Base-by-base conservation (phyloP, 108 stramenopile genomes). In the Heterococcus sp. region DNA sequence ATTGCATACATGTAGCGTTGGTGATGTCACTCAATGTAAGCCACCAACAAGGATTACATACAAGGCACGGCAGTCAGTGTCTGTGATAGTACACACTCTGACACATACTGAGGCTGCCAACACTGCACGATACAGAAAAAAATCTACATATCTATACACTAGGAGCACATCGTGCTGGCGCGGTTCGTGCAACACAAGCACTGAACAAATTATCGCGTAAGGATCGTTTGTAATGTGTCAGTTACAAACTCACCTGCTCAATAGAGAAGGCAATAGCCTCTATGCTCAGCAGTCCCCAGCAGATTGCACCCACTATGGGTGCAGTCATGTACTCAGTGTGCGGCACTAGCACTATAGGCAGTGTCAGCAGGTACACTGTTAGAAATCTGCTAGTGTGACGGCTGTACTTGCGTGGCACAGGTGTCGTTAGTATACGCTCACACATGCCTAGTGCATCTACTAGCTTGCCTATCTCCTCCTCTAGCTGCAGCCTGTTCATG, bases 321-420 rank as follows among this genome's bases (percentile, higher is more conserved):
- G 78, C 78, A 14, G 78, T 79, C 35, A 68, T 72, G 3, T 71
- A 63, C 39, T 69, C 78, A 14, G 78, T 79, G 71, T 79, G 78
- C 11, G 68, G 68, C 35, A 94, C 90, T 66, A 97, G 69, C 29
- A 89, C 93, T 79, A 95, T 91, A 28, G 94, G 96, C 5, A 97
- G 80, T 4, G 93, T 91, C 73, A 94, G 88, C n/a, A 93, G 74
- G 93, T 93, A 97, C 37, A 95, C 76, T 3, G 94, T 94, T 81
- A 97, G 89, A 72, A 91, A 92, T 37, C 96, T 87, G 27, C 93
- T 79, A 14, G 94, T 91, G 83, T 97, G 96, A 35, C 94, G 87
- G 3, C 93, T 93, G 71, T 79, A 79, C 2, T 72, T 71, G 29
- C 78, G n/a, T 30, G 78, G 78, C 35, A 79, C 78, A 2, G 78